A percentile compares a stretch with the other conserved stretches of the same genome.
Conservation (phyloP, 345 rosid genomes). For the Hevea brasiliensis region DNA sequence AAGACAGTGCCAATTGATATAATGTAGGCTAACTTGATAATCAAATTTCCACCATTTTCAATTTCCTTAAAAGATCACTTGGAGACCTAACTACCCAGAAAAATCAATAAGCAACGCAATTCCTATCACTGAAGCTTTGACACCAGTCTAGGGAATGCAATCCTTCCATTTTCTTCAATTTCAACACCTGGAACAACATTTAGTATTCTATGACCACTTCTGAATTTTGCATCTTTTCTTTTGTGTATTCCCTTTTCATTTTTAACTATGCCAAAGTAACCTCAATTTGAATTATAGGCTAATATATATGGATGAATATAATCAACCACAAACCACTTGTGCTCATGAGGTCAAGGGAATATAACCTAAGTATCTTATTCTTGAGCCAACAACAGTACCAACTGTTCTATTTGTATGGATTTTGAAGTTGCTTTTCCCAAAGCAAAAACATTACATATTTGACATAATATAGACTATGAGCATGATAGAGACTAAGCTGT, state of each 20-base stretch:
- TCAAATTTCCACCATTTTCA: not conserved
- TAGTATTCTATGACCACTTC: not conserved
- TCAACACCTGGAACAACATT: not conserved
- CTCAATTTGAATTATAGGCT: not conserved
- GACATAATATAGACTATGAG: not conserved
- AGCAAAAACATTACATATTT: not conserved
- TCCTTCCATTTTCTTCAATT: not conserved
- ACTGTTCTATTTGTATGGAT: not conserved
- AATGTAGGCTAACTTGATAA: not conserved
- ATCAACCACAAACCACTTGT: not conserved
- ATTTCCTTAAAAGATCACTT: not conserved
- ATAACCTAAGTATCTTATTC: not conserved
- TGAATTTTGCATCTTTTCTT: not conserved
- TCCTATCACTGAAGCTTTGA: not conserved
- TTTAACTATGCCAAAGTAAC: not conserved
- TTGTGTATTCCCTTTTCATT: no score
- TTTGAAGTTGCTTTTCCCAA: not conserved
- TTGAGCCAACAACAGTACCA: conserved; percentile 3
- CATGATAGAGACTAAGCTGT: no score
- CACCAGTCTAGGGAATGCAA: not conserved
- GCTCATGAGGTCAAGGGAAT: not conserved
- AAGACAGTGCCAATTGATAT: not conserved
- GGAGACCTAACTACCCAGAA: not conserved
- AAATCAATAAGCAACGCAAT: not conserved
- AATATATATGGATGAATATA: not conserved